Evolutionary conservation across 116 monocot species (phyloP).

Genomic region (Dioscorea cayenensis): DNA sequence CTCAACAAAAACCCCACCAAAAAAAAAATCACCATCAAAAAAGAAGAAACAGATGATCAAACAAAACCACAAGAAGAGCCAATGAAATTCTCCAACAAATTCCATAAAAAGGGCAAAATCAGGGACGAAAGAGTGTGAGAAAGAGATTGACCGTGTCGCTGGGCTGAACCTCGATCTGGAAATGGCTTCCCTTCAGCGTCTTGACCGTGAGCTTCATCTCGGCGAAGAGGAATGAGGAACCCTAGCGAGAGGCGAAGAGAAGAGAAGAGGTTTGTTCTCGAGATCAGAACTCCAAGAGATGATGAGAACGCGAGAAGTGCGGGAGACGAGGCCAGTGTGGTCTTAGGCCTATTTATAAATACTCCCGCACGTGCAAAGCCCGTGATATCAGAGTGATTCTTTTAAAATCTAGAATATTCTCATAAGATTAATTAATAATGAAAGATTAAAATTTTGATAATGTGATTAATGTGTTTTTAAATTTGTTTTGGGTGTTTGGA

Average conservation of each 20-base stretch:
- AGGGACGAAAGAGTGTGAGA: background rate
- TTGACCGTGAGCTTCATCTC: conserved; percentile 53
- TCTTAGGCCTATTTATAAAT: background rate
- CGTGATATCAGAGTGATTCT: too few relatives aligned
- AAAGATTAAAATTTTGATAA: too few relatives aligned
- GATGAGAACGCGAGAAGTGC: background rate
- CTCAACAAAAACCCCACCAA: background rate
- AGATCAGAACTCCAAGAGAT: background rate
- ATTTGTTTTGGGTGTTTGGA: too few relatives aligned
- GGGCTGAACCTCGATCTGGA: conserved; percentile 41
- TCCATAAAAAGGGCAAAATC: background rate
- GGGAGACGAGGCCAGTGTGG: background rate
- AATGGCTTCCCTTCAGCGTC: conserved; percentile 47
- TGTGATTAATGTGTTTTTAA: too few relatives aligned
- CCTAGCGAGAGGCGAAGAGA: background rate
- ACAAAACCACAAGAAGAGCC: too few relatives aligned
- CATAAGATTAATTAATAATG: too few relatives aligned
- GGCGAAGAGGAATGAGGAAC: background rate
- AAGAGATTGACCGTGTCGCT: conserved; percentile 28
- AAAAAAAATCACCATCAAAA: background rate
- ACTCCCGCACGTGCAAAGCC: background rate
- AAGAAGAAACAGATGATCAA: background rate
- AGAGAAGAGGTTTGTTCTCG: background rate
- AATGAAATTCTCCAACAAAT: background rate
- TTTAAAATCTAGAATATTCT: too few relatives aligned